phyloP scores from a whole-genome alignment of 768 basidiomycete genomes.

The Lentinula boryana region DNA sequence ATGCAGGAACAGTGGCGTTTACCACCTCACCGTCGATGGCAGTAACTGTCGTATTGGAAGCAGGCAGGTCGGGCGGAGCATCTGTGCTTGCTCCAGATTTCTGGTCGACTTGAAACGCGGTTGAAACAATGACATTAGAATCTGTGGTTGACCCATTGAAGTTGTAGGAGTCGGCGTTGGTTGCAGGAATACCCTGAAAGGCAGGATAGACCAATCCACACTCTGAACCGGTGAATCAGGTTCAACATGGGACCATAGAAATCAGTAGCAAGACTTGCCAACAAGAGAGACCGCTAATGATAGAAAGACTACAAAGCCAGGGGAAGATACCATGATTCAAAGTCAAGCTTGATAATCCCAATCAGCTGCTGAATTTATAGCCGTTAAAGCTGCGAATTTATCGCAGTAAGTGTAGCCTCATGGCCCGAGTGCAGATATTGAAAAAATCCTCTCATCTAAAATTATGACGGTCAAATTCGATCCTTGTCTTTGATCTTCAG shows the following conservation, averaged over 20 bases:
- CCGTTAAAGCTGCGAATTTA: neutral
- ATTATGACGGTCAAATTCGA: neutral
- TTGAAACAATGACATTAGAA: slow-evolving; percentile 26
- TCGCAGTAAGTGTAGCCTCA: neutral
- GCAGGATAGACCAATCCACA: slow-evolving; percentile 3
- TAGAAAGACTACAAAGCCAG: neutral
- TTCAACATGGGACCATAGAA: neutral
- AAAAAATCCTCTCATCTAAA: neutral
- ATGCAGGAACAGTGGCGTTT: slow-evolving; percentile 9
- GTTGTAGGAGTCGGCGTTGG: neutral
- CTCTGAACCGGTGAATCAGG: neutral
- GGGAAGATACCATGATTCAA: neutral
- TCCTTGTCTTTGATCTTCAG: neutral
- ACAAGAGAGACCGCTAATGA: neutral
- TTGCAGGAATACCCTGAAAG: slow-evolving; percentile 1
- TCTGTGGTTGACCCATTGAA: slow-evolving; percentile 22
- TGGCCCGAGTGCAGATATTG: neutral
- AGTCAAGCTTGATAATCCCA: neutral
- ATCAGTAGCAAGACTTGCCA: neutral
- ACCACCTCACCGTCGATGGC: slow-evolving; percentile 37
- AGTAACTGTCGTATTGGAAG: slow-evolving; percentile 31
- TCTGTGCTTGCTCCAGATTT: slow-evolving; percentile 26
- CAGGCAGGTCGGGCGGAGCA: slow-evolving; percentile 27
- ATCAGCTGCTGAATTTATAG: neutral
- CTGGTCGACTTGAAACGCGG: slow-evolving; percentile 30